phyloP scores from a whole-genome alignment of 2,329 filamentous ascomycete genomes.

The Phialemonium atrogriseum region DNA sequence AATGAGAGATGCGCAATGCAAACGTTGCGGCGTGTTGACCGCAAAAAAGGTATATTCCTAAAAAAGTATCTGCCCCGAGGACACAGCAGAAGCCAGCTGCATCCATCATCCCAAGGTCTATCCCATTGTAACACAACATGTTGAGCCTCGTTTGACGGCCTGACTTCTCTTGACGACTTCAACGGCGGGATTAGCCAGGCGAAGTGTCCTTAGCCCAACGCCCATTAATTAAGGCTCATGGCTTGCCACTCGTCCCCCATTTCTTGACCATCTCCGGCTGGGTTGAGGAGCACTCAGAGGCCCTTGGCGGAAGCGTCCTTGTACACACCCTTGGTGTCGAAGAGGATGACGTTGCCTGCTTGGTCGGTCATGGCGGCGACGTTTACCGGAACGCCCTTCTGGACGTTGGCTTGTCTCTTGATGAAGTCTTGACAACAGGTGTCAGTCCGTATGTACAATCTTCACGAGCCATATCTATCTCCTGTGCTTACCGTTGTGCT shows the following conservation, averaged over 20 bases:
- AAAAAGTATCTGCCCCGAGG: constrained; percentile 2
- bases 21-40: too few relatives aligned
- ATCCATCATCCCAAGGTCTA: not conserved
- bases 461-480: not conserved
- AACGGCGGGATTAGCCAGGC: constrained; percentile 1
- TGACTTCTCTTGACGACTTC: not conserved
- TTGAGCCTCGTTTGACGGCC: too few relatives aligned
- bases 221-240: not conserved
- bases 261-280: not conserved
- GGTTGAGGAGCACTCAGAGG: constrained; percentile 20
- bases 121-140: not conserved
- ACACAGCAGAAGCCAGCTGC: not conserved
- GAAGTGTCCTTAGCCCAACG: too few relatives aligned
- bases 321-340: constrained; percentile 34
- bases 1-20: too few relatives aligned
- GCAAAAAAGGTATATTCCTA: constrained; percentile 2
- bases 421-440: constrained; percentile 19
- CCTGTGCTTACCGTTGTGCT: constrained; percentile 15
- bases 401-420: constrained; percentile 21
- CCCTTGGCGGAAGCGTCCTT: constrained; percentile 27
- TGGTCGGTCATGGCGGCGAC: constrained; percentile 37
- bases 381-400: constrained; percentile 23
- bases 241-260: not conserved
- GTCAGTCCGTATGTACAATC: constrained; percentile 7
- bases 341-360: constrained; percentile 35